Conservation (phyloP, 345 rosid species). For the Viola odorata region DNA sequence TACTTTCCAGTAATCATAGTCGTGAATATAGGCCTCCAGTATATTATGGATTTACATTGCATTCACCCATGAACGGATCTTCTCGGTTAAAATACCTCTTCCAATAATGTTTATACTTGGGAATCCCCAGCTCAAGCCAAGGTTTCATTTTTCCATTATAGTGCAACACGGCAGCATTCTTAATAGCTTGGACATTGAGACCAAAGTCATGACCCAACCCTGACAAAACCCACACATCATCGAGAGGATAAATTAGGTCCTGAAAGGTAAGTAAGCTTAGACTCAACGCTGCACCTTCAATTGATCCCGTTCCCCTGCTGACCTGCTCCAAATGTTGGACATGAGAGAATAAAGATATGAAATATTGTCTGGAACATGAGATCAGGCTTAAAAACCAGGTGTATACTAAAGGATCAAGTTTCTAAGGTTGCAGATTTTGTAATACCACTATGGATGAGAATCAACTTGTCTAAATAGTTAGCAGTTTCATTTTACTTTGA, state of each 20-base stretch:
- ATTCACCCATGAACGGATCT: slow-evolving; percentile 13
- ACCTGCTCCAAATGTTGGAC: slow-evolving; percentile 28
- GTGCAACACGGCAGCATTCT: slow-evolving; percentile 27
- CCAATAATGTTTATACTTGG: slow-evolving; percentile 26
- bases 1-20: slow-evolving; percentile 7
- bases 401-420: no score
- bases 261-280: slow-evolving; percentile 28
- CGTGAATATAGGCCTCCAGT: slow-evolving; percentile 6
- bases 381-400: not conserved
- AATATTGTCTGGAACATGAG: not conserved
- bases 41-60: slow-evolving; percentile 43
- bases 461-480: no score
- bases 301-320: slow-evolving; percentile 34
- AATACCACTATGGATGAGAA: no score
- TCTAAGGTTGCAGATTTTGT: no score
- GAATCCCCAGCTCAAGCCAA: slow-evolving; percentile 32
- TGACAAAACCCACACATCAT: slow-evolving; percentile 18
- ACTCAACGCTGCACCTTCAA: slow-evolving; percentile 33
- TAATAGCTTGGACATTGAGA: slow-evolving; percentile 15
- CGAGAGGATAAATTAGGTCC: slow-evolving; percentile 20
- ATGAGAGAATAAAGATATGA: slow-evolving; percentile 5
- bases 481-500: no score
- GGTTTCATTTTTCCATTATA: slow-evolving; percentile 34
- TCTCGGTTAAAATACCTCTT: slow-evolving; percentile 20
- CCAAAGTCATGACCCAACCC: slow-evolving; percentile 28